Evolutionary conservation across 2,329 filamentous ascomycete species (phyloP), one percentile per base, ranked within the genome.

Genomic region (Colletotrichum gloeosporioides): DNA sequence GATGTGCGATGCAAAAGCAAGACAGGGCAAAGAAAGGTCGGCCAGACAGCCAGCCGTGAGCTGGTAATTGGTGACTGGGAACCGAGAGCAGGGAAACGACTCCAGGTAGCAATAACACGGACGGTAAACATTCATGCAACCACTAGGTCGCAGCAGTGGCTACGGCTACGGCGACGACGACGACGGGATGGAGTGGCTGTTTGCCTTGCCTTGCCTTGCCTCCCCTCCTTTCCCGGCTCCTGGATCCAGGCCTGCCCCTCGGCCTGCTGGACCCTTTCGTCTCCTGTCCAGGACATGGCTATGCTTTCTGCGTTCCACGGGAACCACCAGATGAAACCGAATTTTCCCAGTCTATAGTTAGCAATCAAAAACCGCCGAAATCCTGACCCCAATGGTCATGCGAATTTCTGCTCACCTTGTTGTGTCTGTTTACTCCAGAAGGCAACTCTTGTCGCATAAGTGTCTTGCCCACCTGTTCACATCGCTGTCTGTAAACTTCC

Each of bases 71-170:
- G 18, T 22, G 18, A 61, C 22, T 18, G 9, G 6, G 63, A 16
- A 15, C 25, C 22, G 55, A 44, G 36, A 22, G 12, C 68, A 70
- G 36, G 57, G 68, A 73, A 44, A 44, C 62, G 22, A 53, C 32
- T 34, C 31, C 16, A 29, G 27, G 57, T 36, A 57, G 70, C 59
- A 36, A 65, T 59, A 39, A 69, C 59, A 69, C 34, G 22, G 29
- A 44, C 65, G 36, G 74, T 65, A 65, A 62, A 76, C 64, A 76
- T 76, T 76, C 74, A 76, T 76, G 74, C 74, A 69, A 18, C 64
- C 67, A 44, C 22, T 27, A 73, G 36, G 25, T 64, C 22, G 44
- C 44, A 53, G 44, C 44, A 22, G n/a, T 10, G n/a, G 44, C n/a
- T 12, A 13, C n/a, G n/a, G 44, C n/a, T 12, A 13, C 44, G 44